These are phyloP conservation scores for Populus nigra DNA, from an alignment of 345 rosid genomes.

Conservation along the genomic window DNA sequence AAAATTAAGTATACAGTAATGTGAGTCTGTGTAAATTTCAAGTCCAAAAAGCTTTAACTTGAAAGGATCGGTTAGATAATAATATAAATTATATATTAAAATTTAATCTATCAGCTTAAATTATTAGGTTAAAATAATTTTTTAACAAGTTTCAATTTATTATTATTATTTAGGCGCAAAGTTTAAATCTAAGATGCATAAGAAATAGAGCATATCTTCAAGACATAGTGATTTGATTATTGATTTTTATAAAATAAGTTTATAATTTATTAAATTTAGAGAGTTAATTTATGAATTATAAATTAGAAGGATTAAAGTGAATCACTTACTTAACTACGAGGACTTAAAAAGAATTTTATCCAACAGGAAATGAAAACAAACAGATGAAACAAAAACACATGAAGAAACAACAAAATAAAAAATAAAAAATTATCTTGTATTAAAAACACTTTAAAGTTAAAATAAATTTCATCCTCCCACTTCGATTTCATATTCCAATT, in stretches of 20 bases:
- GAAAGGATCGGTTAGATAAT: rapidly evolving
- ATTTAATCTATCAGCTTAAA: rapidly evolving
- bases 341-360: not conserved
- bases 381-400: too few species aligned
- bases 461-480: not conserved
- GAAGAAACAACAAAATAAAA: not conserved
- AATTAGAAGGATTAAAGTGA: not conserved
- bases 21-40: rapidly evolving
- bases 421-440: not conserved
- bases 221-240: not conserved
- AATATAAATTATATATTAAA: too few species aligned
- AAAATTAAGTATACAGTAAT: too few species aligned
- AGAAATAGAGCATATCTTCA: too few species aligned
- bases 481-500: slow-evolving; percentile 7
- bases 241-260: not conserved
- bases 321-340: not conserved
- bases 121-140: rapidly evolving
- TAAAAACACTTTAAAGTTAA: not conserved
- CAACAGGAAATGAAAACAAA: not conserved
- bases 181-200: too few species aligned
- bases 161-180: too few species aligned
- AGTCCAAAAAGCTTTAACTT: too few species aligned
- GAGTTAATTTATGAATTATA: not conserved
- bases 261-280: not conserved
- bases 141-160: too few species aligned